Evolutionary conservation across 441 rosid genomes (phyloP).

Genomic region (Populus hybrid): DNA sequence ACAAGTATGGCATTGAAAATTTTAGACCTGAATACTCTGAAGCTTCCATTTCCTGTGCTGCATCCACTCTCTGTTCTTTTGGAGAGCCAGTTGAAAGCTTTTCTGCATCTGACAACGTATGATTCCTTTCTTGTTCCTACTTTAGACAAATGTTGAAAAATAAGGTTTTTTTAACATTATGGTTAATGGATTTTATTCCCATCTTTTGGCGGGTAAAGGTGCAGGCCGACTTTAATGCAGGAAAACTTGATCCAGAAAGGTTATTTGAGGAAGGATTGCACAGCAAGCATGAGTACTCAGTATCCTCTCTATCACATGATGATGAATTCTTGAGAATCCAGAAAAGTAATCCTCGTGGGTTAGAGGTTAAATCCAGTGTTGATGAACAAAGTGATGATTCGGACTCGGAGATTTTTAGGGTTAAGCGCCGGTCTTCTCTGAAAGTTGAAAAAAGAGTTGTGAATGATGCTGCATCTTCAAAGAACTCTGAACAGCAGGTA

Average conservation of each 20-base stretch:
- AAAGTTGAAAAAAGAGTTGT: conserved; percentile 56
- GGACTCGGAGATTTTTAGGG: conserved; percentile 82
- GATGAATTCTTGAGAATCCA: conserved; percentile 33
- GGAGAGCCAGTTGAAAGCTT: conserved; percentile 38
- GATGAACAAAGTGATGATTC: conserved; percentile 76
- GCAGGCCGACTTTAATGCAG: conserved; percentile 31
- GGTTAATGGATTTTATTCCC: neutral
- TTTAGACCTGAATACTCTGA: conserved; percentile 24
- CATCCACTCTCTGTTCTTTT: conserved; percentile 46
- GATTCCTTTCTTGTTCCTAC: conserved; percentile 18
- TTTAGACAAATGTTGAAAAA: neutral
- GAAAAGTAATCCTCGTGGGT: conserved; percentile 23
- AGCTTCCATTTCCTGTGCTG: conserved; percentile 36
- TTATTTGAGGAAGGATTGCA: conserved; percentile 40
- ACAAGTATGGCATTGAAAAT: conserved; percentile 21
- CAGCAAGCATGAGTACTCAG: conserved; percentile 33
- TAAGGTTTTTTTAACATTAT: neutral
- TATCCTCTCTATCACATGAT: conserved; percentile 28
- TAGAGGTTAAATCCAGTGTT: conserved; percentile 24
- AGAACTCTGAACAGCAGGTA: conserved; percentile 56
- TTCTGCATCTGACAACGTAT: conserved; percentile 46
- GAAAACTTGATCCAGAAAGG: conserved; percentile 31
- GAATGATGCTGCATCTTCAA: conserved; percentile 31
- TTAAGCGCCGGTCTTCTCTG: conserved; percentile 73
- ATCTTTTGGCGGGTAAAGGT: conserved; percentile 37